Evolutionary conservation across 164 flowering plant species (phyloP), one percentile per base, ranked within the genome.

Genomic region (Stephania cephalantha): DNA sequence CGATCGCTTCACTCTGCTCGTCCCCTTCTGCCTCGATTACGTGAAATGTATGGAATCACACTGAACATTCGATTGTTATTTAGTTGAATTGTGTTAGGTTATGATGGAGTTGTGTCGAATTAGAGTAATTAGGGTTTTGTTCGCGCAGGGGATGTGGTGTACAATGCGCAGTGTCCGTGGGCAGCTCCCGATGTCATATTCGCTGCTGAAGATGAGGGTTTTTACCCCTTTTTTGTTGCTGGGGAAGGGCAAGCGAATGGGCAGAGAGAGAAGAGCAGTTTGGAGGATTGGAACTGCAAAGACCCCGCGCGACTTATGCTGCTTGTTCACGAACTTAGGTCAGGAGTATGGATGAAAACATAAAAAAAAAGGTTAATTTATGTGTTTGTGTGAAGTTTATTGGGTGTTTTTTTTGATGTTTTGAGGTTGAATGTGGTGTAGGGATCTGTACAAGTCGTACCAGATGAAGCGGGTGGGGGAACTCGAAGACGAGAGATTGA

Each of bases 161-260:
- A 82, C 86, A 89, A 91, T 80, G 89, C 88, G 22, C 85, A 80
- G 30, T 86, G 71, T 74, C 95, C 94, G 61, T 61, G 85, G 73
- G 85, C 87, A 30, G 90, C 97, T 0, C 98, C 98, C 2, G 98
- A 95, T 86, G 71, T 95, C 46, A 82, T 93, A 48, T 92, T 95
- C 81, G 90, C 88, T 29, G 84, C 90, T 0, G 97, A 89, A 74
- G 97, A 93, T 79, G 95, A 87, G 22, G 78, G 65, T 67, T 95
- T 95, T 70, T 84, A 79, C 73, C 89, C 93, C 30, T 85, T 85
- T 84, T 52, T 35, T 25, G 64, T 79, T 18, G 65, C 46, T 50
- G 76, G 73, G 31, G 86, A 84, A 71, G 86, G 81, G 8, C 83
- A 76, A 71, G 81, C 84, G 8, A 82, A 78, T 46, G 53, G 30